These are phyloP conservation scores for Yarrowia sp. DNA, from an alignment of 805 yeast species.

Conservation along the genomic window DNA sequence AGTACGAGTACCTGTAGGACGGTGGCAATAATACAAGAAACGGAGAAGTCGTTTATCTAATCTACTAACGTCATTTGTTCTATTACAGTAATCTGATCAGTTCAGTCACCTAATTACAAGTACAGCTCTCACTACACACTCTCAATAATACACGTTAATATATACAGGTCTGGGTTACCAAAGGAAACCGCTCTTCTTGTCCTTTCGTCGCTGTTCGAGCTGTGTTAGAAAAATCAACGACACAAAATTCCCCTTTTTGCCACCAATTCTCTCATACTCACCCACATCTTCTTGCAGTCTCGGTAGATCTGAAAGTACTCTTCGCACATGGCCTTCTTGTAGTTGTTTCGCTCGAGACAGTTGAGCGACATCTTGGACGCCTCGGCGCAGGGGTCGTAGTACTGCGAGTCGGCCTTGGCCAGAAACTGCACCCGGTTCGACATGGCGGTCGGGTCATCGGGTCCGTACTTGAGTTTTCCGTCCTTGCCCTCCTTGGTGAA, in stretches of 20 bases:
- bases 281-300: slow-evolving; percentile 87
- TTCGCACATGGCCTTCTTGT: slow-evolving; percentile 69
- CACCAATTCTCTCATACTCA: slow-evolving; percentile 9
- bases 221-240: slow-evolving; percentile 1
- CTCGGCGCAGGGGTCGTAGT: slow-evolving; percentile 92
- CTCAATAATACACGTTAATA: slow-evolving; percentile 12
- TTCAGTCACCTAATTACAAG: too few species aligned
- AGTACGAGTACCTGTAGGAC: too few species aligned
- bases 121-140: not conserved
- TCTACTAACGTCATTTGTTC: too few species aligned
- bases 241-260: not conserved
- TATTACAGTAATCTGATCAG: too few species aligned
- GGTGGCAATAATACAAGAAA: too few species aligned
- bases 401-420: slow-evolving; percentile 79
- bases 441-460: slow-evolving; percentile 83
- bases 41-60: too few species aligned
- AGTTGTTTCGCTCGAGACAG: slow-evolving; percentile 80
- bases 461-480: slow-evolving; percentile 71
- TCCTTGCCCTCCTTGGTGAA: slow-evolving; percentile 68
- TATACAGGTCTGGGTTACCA: slow-evolving; percentile 31
- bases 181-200: slow-evolving; percentile 33
- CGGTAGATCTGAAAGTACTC: slow-evolving; percentile 92
- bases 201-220: slow-evolving; percentile 33
- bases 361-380: slow-evolving; percentile 84
- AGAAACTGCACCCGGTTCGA: slow-evolving; percentile 73